Percentiles rank a stretch among this genome's conserved stretches.
These are phyloP conservation scores for Ajuga chamaepitys DNA, from an alignment of 257 asterid species.

Conservation along the genomic window DNA sequence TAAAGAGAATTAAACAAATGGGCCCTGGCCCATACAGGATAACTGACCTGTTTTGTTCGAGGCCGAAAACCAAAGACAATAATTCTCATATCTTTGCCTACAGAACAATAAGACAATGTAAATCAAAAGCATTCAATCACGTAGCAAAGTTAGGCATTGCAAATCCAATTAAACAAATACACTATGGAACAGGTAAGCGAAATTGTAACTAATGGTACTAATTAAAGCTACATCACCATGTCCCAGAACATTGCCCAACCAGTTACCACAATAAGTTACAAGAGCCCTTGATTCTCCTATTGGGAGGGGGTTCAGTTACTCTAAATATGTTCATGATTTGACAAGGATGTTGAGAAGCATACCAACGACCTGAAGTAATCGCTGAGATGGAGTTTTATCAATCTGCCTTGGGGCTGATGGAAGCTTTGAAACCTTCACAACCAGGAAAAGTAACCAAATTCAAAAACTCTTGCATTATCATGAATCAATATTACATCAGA, in stretches of 20 bases:
- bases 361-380: constrained; percentile 92
- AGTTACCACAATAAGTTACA: constrained; percentile 1
- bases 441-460: constrained; percentile 21
- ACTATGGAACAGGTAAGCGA: background rate
- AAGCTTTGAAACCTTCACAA: constrained; percentile 54
- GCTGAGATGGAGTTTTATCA: constrained; percentile 66
- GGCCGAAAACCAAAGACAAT: constrained; percentile 93
- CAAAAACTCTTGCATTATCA: background rate
- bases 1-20: constrained; percentile 8
- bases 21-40: constrained; percentile 19
- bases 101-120: constrained; percentile 14
- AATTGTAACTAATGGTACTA: no score
- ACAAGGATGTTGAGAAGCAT: constrained; percentile 33
- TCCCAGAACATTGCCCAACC: constrained; percentile 1
- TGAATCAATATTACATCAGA: background rate
- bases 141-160: background rate
- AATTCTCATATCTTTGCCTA: constrained; percentile 97
- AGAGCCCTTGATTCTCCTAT: background rate
- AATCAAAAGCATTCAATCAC: constrained; percentile 10
- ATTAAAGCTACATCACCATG: background rate
- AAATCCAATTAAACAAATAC: constrained; percentile 2
- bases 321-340: background rate
- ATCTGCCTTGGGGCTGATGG: constrained; percentile 58
- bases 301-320: background rate
- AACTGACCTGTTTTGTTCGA: constrained; percentile 81